phyloP scores from a whole-genome alignment of 805 yeast species.

The Yarrowia osloensis region DNA sequence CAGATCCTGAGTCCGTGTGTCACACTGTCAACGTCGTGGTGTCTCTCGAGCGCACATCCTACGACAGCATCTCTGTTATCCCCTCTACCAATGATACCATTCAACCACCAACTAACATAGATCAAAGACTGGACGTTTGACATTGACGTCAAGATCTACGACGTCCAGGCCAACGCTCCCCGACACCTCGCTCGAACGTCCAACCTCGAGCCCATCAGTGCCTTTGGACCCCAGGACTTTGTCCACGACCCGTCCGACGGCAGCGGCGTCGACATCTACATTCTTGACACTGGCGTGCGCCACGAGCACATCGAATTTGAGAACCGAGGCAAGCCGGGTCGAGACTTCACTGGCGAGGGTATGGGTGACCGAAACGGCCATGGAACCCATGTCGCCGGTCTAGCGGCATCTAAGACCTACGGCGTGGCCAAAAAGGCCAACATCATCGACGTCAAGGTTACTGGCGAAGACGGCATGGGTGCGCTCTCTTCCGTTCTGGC shows the following conservation, averaged over 20 bases:
- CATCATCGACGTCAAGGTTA: slow-evolving; percentile 72
- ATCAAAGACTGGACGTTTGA: slow-evolving; percentile 45
- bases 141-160: slow-evolving; percentile 59
- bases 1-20: too few species aligned
- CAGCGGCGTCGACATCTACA: slow-evolving; percentile 63
- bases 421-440: slow-evolving; percentile 78
- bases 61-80: neutral
- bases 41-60: too few species aligned
- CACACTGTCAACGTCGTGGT: too few species aligned
- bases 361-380: slow-evolving; percentile 79
- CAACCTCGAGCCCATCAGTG: slow-evolving; percentile 45
- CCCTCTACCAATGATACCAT: neutral
- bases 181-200: slow-evolving; percentile 44
- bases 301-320: slow-evolving; percentile 44
- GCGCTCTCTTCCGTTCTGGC: slow-evolving; percentile 44
- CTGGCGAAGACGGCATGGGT: slow-evolving; percentile 70
- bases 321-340: slow-evolving; percentile 67
- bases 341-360: slow-evolving; percentile 58
- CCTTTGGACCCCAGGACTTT: slow-evolving; percentile 47
- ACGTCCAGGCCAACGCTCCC: slow-evolving; percentile 54
- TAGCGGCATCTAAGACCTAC: slow-evolving; percentile 72
- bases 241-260: slow-evolving; percentile 50
- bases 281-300: slow-evolving; percentile 76
- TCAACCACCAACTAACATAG: neutral
- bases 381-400: slow-evolving; percentile 90